Evolutionary conservation across 306 rosid genomes (phyloP).

Genomic region (Vigna radiata): DNA sequence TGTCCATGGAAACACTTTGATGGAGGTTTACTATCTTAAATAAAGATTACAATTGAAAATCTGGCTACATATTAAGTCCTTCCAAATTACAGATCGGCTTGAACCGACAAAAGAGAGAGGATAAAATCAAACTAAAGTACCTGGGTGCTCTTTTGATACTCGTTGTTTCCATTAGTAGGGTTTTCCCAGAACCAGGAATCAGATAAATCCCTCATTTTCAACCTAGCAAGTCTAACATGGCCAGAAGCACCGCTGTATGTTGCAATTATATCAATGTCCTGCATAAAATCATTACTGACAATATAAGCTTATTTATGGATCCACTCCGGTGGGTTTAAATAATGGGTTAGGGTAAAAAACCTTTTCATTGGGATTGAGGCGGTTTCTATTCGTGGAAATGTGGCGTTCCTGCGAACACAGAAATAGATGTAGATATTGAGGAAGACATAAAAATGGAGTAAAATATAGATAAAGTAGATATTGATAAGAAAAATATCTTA

Average conservation of each 20-base stretch:
- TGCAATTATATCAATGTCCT: slow-evolving; percentile 89
- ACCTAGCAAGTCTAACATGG: slow-evolving; percentile 67
- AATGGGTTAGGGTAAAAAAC: slow-evolving; percentile 48
- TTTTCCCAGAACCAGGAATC: slow-evolving; percentile 95
- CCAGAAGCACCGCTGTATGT: slow-evolving; percentile 78
- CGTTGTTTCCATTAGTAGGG: slow-evolving; percentile 58
- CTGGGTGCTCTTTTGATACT: slow-evolving; percentile 62
- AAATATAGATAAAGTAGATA: background rate
- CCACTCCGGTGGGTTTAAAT: slow-evolving; percentile 32
- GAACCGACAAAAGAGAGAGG: background rate
- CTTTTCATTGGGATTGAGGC: slow-evolving; percentile 64
- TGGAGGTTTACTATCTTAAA: background rate
- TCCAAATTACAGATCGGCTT: slow-evolving; percentile 6
- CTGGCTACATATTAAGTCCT: slow-evolving; percentile 10
- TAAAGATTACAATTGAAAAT: background rate
- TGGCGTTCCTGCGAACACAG: slow-evolving; percentile 57
- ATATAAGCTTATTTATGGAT: slow-evolving; percentile 40
- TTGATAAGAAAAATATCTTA: background rate
- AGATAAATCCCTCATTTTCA: slow-evolving; percentile 80
- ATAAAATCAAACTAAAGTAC: slow-evolving; percentile 51
- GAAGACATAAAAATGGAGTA: background rate
- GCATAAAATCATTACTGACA: slow-evolving; percentile 45
- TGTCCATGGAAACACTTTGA: background rate
- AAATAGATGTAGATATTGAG: slow-evolving; percentile 15
- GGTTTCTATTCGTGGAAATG: slow-evolving; percentile 49